phyloP scores from a whole-genome alignment of 257 asterid genomes.

The Gentiana macrophylla region DNA sequence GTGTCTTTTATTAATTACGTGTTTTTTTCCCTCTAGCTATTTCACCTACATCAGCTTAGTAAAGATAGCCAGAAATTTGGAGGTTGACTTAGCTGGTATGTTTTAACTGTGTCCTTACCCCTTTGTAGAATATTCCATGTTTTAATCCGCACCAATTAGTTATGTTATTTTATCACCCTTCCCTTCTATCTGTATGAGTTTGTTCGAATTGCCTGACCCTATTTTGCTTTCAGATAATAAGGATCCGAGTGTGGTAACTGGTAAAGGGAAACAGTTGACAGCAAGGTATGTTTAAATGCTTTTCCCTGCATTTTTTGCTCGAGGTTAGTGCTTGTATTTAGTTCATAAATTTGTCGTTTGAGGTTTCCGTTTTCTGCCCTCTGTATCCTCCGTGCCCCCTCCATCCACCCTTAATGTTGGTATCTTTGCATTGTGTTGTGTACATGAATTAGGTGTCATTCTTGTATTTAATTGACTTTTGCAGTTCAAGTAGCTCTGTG shows the following conservation, averaged over 20 bases:
- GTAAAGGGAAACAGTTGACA: conserved; percentile 20
- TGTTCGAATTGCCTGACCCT: conserved; percentile 7
- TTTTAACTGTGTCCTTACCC: background rate
- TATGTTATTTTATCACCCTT: too few species aligned
- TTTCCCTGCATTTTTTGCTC: too few species aligned
- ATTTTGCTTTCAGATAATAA: conserved; percentile 26
- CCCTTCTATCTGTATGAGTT: background rate
- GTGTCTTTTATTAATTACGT: background rate
- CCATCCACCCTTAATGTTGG: too few species aligned
- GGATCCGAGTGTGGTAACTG: conserved; percentile 18
- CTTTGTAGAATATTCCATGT: background rate
- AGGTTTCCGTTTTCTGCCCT: too few species aligned
- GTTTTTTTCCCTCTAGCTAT: conserved; percentile 31
- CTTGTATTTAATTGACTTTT: too few species aligned
- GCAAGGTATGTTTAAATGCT: conserved; percentile 34
- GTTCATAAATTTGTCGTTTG: too few species aligned
- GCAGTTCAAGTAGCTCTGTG: too few species aligned
- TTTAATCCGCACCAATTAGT: background rate
- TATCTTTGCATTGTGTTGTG: too few species aligned
- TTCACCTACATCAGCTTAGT: conserved; percentile 68
- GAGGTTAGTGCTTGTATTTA: too few species aligned
- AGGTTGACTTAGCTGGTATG: conserved; percentile 29
- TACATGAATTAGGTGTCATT: too few species aligned
- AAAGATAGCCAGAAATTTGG: conserved; percentile 55
- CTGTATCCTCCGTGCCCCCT: too few species aligned